phyloP scores from a whole-genome alignment of 495 filamentous ascomycete species.

The Paragyromitra xinjiangensis region DNA sequence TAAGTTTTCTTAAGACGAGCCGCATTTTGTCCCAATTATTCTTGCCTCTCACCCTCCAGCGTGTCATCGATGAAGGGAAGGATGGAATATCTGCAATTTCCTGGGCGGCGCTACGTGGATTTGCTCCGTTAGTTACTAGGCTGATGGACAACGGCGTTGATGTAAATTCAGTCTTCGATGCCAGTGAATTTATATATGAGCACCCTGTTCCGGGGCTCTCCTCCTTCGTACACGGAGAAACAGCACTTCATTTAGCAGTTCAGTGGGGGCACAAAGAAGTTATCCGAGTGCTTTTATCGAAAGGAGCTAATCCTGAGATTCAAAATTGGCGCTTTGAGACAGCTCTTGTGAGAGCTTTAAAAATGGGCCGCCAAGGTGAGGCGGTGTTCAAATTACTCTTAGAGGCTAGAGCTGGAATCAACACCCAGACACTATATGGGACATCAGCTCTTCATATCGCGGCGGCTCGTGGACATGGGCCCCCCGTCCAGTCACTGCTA shows the following conservation, averaged over 20 bases:
- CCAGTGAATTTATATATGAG: background rate
- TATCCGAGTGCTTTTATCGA: conserved; percentile 7
- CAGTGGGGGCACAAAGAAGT: background rate
- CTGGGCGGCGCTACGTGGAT: background rate
- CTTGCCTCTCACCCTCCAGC: background rate
- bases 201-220: background rate
- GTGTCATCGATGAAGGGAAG: background rate
- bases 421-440: conserved; percentile 1
- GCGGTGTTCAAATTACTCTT: background rate
- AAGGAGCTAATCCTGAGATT: background rate
- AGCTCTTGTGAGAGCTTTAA: conserved; percentile 6
- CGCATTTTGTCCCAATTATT: background rate
- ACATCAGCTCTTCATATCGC: background rate
- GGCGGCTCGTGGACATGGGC: background rate
- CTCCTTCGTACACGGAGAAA: background rate
- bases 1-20: conserved; percentile 1
- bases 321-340: conserved; percentile 8
- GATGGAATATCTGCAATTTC: background rate
- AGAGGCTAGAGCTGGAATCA: background rate
- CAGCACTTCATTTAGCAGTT: conserved; percentile 22
- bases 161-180: background rate
- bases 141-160: background rate
- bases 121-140: background rate
- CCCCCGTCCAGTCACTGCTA: background rate
- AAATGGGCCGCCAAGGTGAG: background rate